Conservation (phyloP, 2,329 filamentous ascomycete species). For the Intubia oerlemansii region DNA sequence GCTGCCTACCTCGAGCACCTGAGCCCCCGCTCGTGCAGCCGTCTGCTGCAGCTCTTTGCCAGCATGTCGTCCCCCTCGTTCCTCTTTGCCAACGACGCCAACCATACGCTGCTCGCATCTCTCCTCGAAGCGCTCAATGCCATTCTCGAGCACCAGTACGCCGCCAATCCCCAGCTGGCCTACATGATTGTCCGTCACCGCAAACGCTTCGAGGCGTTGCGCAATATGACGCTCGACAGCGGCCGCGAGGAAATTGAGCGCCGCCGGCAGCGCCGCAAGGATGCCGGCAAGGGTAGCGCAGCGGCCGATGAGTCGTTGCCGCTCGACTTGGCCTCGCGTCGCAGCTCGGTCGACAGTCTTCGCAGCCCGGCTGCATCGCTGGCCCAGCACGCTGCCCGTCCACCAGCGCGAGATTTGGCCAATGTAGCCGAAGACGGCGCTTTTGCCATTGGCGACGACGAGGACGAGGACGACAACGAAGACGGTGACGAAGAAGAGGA, state of each 20-base stretch:
- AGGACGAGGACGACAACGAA: conserved; percentile 75
- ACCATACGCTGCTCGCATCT: conserved; percentile 61
- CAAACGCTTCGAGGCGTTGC: conserved; percentile 65
- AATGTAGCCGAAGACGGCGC: conserved; percentile 60
- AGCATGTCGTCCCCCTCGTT: conserved; percentile 92
- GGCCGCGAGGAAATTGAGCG: conserved; percentile 82
- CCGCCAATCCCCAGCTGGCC: conserved; percentile 61
- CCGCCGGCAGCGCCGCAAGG: conserved; percentile 48
- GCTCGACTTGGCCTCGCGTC: conserved; percentile 25
- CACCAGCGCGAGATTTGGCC: conserved; percentile 38
- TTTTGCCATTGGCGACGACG: conserved; percentile 80
- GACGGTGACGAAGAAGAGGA: conserved; percentile 23
- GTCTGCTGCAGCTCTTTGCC: conserved; percentile 68
- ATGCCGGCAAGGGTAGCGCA: conserved; percentile 20
- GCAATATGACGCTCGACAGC: conserved; percentile 77
- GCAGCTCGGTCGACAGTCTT: conserved; percentile 46
- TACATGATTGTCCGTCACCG: conserved; percentile 60
- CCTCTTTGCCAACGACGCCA: conserved; percentile 76
- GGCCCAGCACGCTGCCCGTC: conserved; percentile 10
- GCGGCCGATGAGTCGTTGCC: conserved; percentile 18
- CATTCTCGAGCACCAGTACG: conserved; percentile 74
- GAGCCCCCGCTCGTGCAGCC: conserved; percentile 53
- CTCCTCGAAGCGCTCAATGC: conserved; percentile 77
- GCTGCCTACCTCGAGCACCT: conserved; percentile 65
- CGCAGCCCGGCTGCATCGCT: conserved; percentile 36